Base-by-base conservation (phyloP, 306 rosid species). In the Clitoria ternatea region DNA sequence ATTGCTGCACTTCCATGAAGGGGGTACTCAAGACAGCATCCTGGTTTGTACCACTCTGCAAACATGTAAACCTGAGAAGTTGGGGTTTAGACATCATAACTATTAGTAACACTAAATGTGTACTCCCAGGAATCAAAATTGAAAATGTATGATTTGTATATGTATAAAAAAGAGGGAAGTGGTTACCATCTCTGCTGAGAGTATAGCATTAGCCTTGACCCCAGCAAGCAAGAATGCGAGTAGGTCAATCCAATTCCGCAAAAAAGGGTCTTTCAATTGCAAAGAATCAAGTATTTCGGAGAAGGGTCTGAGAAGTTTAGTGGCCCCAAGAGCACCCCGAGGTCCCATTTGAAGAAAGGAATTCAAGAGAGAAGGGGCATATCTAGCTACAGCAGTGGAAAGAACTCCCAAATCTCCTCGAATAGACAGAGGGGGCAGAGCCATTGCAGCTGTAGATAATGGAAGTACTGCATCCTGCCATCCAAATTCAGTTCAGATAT, bases 11-110 rank as follows among this genome's bases (percentile, higher is more conserved):
- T 83, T 76, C 98, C 97, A 61, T 82, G 44, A 63, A 88, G 86
- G 43, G 98, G 98, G 78, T 93, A 90, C 77, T 88, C 98, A 19
- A 93, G 97, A 76, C 89, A 81, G 84, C 89, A 84, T 8, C 96
- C 96, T n/a, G 96, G 90, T 82, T 88, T 93, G 82, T 90, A 90
- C 98, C 98, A 93, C 70, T 93, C 98, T 20, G 97, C 96, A 82
- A 93, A 88, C 98, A 93, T 90, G 79, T 90, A 90, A 65, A 93
- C 66, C 98, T 90, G 86, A 75, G 77, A 72, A 59, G 29, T 5
- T 47, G 33, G 53, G 55, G 69, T 15, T 61, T 49, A 20, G 79
- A 47, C 54, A 70, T 26, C 45, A 40, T 29, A 69, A 44, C 11
- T 5, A 2, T 44, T 39, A 55, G 39, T 55, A 27, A 27, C 63